Evolutionary conservation across 164 flowering plant genomes (phyloP), one percentile per base, ranked within the genome.

Genomic region (Vitis labrusca): DNA sequence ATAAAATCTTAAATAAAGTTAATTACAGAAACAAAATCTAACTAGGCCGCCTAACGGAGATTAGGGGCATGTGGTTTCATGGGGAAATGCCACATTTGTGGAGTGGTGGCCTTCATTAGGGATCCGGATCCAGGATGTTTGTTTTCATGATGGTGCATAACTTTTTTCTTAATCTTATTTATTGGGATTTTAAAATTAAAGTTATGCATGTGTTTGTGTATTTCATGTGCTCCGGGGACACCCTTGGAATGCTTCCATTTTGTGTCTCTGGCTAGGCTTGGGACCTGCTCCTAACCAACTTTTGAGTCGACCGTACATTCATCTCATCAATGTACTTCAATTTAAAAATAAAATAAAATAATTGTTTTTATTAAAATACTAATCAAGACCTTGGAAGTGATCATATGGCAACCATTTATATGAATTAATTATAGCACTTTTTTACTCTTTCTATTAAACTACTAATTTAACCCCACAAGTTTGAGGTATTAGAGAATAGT

Each of bases 81-180:
- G 32, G 72, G 64, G 23, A 61, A 51, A 17, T 17, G 62, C 7
- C 15, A 15, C 55, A 52, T 48, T 19, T 14, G 19, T 29, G 59
- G 67, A 4, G 3, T 56, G 16, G 59, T 56, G 27, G 59, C 59
- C 5, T 27, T 27, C 5, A 10, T 48, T 15, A 16, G 30, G 63
- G 57, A 64, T 55, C 59, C 14, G 17, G 14, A 50, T 50, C 19
- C 30, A 54, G 73, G 73, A 71, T 71, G 74, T 64, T 71, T 56
- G 72, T 50, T 59, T 23, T 23, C 11, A 13, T 37, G 2, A 17
- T 19, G 16, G 29, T 10, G 10, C 17, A 56, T n/a, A 19, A 56
- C 2, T 3, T 16, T 5, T 16, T 16, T 19, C 59, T 16, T 56
- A 16, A 30, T 13, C 2, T 60, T 49, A 2, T 69, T 70, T 53